Evolutionary conservation across 1,284 basidiomycete species (phyloP).

Genomic region (Xerocomus minutiporus): DNA sequence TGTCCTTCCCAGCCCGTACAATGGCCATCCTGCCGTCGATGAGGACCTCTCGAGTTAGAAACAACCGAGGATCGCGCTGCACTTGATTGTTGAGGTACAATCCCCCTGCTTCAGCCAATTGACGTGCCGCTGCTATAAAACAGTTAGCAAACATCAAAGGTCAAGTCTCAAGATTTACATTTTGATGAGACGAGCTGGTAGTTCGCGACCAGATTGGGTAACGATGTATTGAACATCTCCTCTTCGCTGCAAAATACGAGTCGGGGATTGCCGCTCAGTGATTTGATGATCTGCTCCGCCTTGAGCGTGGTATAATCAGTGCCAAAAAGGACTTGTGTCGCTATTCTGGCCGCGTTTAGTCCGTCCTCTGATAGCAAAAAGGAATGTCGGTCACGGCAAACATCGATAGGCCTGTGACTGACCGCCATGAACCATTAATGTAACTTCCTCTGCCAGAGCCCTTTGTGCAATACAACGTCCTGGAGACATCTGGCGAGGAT

Average conservation of each 20-base stretch:
- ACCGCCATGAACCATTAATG: constrained; percentile 83
- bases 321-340: constrained; percentile 30
- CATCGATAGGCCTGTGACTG: constrained; percentile 7
- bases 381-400: neutral
- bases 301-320: constrained; percentile 25
- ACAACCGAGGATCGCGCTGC: constrained; percentile 41
- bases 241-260: constrained; percentile 30
- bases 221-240: constrained; percentile 27
- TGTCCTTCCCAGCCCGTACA: constrained; percentile 73
- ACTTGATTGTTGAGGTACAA: constrained; percentile 51
- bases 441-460: constrained; percentile 83
- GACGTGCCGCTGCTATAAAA: constrained; percentile 29
- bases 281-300: constrained; percentile 28
- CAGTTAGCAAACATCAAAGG: constrained; percentile 8
- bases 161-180: constrained; percentile 16
- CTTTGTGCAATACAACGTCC: constrained; percentile 69
- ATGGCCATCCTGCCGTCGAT: constrained; percentile 64
- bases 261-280: constrained; percentile 31
- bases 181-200: constrained; percentile 29
- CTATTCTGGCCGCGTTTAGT: no score
- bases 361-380: no score
- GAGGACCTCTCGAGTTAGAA: constrained; percentile 47
- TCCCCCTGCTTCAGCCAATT: constrained; percentile 35
- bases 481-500: constrained; percentile 43
- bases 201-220: constrained; percentile 27